phyloP scores from a whole-genome alignment of 768 basidiomycete genomes.

The Lactarius hatsudake region DNA sequence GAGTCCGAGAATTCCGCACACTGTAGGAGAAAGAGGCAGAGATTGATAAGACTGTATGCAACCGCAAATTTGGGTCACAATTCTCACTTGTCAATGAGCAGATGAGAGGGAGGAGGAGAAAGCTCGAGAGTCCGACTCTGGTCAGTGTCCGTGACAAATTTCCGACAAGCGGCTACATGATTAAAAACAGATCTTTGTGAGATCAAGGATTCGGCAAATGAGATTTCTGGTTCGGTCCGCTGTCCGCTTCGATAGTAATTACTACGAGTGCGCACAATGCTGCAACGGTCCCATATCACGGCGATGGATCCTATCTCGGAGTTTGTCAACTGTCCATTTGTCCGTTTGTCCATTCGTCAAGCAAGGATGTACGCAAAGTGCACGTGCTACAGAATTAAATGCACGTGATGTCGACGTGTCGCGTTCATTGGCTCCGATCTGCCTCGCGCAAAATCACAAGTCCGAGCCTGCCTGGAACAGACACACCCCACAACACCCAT shows the following conservation, averaged over 20 bases:
- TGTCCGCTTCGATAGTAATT: not conserved
- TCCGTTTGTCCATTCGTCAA: too few relatives aligned
- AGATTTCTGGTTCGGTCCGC: not conserved
- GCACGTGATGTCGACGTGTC: not conserved
- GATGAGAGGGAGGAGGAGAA: not conserved
- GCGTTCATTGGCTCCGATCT: not conserved
- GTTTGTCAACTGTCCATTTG: too few relatives aligned
- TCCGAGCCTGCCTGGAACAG: constrained; percentile 84
- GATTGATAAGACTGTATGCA: not conserved
- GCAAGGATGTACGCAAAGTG: not conserved
- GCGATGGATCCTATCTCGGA: too few relatives aligned
- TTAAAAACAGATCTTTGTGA: too few relatives aligned
- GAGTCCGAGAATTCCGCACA: constrained; percentile 94
- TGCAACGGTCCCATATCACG: not conserved
- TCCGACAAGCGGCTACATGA: not conserved
- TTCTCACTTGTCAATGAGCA: constrained; percentile 1
- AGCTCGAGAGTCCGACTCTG: not conserved
- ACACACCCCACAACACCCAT: constrained; percentile 44
- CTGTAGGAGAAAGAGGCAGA: constrained; percentile 33
- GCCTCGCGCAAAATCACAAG: not conserved
- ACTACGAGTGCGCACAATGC: not conserved
- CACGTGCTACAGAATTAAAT: not conserved
- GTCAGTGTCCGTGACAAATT: not conserved
- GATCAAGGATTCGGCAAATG: not conserved
- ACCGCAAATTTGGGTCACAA: not conserved